These are phyloP conservation scores for Dactylellina haptotyla DNA, from an alignment of 2,329 filamentous ascomycete genomes.

Conservation along the genomic window DNA sequence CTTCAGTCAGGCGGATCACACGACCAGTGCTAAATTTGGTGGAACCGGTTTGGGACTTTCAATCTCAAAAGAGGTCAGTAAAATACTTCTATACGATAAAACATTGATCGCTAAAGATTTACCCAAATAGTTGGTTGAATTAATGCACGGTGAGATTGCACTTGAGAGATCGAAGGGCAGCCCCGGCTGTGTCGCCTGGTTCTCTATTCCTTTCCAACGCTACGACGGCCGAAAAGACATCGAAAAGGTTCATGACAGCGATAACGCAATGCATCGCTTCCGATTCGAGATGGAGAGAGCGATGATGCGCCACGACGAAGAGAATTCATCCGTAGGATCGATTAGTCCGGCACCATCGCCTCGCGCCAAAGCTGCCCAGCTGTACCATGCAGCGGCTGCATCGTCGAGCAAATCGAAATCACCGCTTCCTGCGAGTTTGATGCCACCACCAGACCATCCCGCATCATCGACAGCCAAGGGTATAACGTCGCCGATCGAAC, in stretches of 20 bases:
- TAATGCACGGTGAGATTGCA: conserved; percentile 52
- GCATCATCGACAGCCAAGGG: conserved; percentile 17
- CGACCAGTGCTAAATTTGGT: conserved; percentile 41
- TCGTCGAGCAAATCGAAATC: neutral
- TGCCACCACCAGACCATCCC: conserved; percentile 36
- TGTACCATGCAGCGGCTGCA: conserved; percentile 7
- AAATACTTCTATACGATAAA: neutral
- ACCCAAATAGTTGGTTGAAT: conserved; percentile 33
- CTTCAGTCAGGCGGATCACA: conserved; percentile 52
- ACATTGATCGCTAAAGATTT: neutral
- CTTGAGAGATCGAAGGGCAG: conserved; percentile 47
- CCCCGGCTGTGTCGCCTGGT: conserved; percentile 51
- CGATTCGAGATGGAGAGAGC: conserved; percentile 50
- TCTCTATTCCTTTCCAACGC: conserved; percentile 44
- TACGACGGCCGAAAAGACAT: conserved; percentile 46
- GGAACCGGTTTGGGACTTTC: conserved; percentile 48
- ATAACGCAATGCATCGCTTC: conserved; percentile 45
- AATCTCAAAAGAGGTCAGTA: conserved; percentile 51
- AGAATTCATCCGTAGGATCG: conserved; percentile 39
- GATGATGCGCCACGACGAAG: conserved; percentile 46
- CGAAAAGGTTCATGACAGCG: conserved; percentile 39
- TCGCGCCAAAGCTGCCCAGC: conserved; percentile 19
- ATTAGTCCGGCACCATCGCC: conserved; percentile 36
- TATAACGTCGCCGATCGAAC: conserved; percentile 10
- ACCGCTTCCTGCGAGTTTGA: conserved; percentile 1